A percentile compares a stretch with the other conserved stretches of the same genome.
phyloP scores from a whole-genome alignment of 169 alveolate genomes.

The Cryptosporidium ubiquitum region DNA sequence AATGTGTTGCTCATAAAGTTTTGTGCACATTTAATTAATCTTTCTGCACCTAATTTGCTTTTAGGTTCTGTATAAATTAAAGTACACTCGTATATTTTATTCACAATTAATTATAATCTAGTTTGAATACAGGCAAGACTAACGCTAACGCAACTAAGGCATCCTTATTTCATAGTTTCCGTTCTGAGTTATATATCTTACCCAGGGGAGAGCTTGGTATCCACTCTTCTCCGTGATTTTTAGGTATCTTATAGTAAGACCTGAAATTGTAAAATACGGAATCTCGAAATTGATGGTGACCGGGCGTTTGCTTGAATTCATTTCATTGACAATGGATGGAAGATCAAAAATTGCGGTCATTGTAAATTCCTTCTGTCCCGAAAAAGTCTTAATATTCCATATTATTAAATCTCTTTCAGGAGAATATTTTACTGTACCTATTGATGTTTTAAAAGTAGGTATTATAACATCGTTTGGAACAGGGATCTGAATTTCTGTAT shows the following conservation, averaged over 20 bases:
- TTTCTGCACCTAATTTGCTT: background rate
- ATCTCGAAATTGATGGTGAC: constrained; percentile 97
- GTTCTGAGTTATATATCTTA: constrained; percentile 97
- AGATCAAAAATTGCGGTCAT: constrained; percentile 97
- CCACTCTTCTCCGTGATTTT: constrained; percentile 97
- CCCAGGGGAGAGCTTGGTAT: constrained; percentile 99
- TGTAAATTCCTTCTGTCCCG: constrained; percentile 97
- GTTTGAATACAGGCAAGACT: background rate
- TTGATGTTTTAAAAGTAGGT: constrained; percentile 90
- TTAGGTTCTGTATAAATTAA: background rate
- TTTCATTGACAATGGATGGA: constrained; percentile 90
- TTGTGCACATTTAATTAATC: background rate
- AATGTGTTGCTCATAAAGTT: background rate
- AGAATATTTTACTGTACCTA: constrained; percentile 95
- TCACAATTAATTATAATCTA: constrained; percentile 5
- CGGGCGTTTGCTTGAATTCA: constrained; percentile 85
- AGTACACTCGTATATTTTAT: background rate
- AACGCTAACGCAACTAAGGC: constrained; percentile 78
- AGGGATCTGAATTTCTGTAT: constrained; percentile 96
- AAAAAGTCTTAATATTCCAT: constrained; percentile 97
- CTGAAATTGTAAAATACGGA: constrained; percentile 99
- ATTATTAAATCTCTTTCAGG: constrained; percentile 95
- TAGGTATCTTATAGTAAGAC: constrained; percentile 97
- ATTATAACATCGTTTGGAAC: constrained; percentile 97
- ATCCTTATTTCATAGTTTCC: constrained; percentile 99